phyloP scores from a whole-genome alignment of 345 rosid genomes.

The Hibiscus trionum region DNA sequence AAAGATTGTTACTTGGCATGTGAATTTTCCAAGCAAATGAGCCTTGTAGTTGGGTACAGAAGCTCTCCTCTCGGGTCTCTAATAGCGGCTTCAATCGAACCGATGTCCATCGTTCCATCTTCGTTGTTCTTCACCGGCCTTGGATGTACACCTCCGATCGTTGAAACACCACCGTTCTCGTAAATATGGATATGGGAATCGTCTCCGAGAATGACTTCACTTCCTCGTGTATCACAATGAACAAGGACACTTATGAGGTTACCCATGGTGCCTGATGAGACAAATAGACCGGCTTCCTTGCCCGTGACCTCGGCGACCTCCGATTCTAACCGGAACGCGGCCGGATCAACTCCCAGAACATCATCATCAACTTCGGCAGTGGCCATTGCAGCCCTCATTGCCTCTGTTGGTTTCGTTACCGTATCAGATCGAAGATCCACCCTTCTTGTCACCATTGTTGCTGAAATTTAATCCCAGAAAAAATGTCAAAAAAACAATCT shows the following conservation, averaged over 20 bases:
- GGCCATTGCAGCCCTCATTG: slow-evolving; percentile 89
- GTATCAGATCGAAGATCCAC: slow-evolving; percentile 96
- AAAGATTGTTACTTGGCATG: slow-evolving; percentile 68
- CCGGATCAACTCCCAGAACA: slow-evolving; percentile 65
- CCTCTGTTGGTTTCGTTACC: slow-evolving; percentile 80
- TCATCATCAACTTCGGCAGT: slow-evolving; percentile 91
- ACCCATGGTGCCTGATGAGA: slow-evolving; percentile 96
- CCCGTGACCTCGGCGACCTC: slow-evolving; percentile 66
- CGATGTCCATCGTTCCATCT: slow-evolving; percentile 77
- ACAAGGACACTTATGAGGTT: slow-evolving; percentile 87
- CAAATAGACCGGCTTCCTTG: slow-evolving; percentile 85
- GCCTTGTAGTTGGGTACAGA: slow-evolving; percentile 75
- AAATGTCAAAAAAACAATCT: background rate
- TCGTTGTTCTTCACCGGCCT: slow-evolving; percentile 65
- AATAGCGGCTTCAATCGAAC: slow-evolving; percentile 66
- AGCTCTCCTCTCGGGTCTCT: slow-evolving; percentile 64
- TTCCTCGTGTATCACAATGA: slow-evolving; percentile 83
- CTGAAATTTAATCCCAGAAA: slow-evolving; percentile 17
- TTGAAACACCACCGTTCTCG: slow-evolving; percentile 84
- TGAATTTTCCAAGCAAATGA: slow-evolving; percentile 84
- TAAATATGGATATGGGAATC: slow-evolving; percentile 69
- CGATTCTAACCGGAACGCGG: slow-evolving; percentile 49
- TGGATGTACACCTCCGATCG: slow-evolving; percentile 89
- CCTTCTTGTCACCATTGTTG: slow-evolving; percentile 49
- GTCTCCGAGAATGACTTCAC: slow-evolving; percentile 88